These are phyloP conservation scores for Carnegiea gigantea DNA, from an alignment of 179 eudicot genomes.

Conservation along the genomic window DNA sequence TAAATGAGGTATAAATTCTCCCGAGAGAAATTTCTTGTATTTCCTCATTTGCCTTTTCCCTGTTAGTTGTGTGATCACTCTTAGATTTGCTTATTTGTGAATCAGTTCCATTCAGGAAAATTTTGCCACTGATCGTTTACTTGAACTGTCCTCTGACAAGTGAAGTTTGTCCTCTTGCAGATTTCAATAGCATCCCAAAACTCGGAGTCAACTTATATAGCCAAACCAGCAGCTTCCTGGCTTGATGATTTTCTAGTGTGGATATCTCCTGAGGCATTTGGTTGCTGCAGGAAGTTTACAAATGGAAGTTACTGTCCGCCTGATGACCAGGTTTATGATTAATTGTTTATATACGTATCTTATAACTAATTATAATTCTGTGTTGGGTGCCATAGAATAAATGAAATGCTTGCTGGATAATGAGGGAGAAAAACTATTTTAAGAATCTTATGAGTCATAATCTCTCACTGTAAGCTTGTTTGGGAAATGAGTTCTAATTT, in stretches of 20 bases:
- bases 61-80: neutral
- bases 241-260: slow-evolving; percentile 99
- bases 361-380: neutral
- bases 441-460: neutral
- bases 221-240: slow-evolving; percentile 99
- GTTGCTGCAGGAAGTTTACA: slow-evolving; percentile 96
- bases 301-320: slow-evolving; percentile 94
- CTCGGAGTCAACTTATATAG: slow-evolving; percentile 87
- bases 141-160: slow-evolving; percentile 8
- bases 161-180: slow-evolving; percentile 37
- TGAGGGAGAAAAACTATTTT: neutral
- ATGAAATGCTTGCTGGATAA: neutral
- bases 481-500: slow-evolving; percentile 6
- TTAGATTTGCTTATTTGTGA: neutral
- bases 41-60: neutral
- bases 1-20: slow-evolving; percentile 68
- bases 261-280: slow-evolving; percentile 99
- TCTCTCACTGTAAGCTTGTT: neutral
- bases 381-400: slow-evolving; percentile 10
- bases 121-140: neutral
- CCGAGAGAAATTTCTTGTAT: neutral
- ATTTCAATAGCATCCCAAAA: slow-evolving; percentile 75
- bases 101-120: neutral
- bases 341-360: neutral
- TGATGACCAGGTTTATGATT: slow-evolving; percentile 74